Evolutionary conservation across 2,329 filamentous ascomycete genomes (phyloP).

Genomic region (Rhinocladiella similis): DNA sequence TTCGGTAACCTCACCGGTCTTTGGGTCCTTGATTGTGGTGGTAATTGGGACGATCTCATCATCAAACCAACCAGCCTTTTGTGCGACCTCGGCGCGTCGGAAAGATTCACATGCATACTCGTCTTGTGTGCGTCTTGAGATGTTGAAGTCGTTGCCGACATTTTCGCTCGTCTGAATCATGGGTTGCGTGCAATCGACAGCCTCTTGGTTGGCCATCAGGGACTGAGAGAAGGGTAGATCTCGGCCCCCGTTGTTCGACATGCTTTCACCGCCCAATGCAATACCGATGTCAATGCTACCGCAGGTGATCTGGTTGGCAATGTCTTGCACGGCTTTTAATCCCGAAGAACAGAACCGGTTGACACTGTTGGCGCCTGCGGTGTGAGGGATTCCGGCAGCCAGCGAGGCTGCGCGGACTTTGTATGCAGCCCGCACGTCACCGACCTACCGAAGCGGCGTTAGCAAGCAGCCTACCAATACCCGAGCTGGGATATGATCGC

Average conservation of each 20-base stretch:
- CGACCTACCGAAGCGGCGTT: constrained; percentile 55
- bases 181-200: constrained; percentile 82
- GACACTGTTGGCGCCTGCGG: constrained; percentile 73
- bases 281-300: constrained; percentile 86
- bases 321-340: constrained; percentile 91
- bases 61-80: constrained; percentile 87
- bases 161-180: constrained; percentile 99
- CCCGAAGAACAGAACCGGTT: constrained; percentile 98
- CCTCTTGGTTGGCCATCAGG: constrained; percentile 73
- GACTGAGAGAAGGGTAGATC: constrained; percentile 77
- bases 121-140: constrained; percentile 79
- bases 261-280: constrained; percentile 84
- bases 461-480: too few relatives aligned
- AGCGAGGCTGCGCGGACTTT: constrained; percentile 85
- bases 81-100: constrained; percentile 80
- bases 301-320: constrained; percentile 78
- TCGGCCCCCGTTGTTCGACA: constrained; percentile 65
- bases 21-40: constrained; percentile 78
- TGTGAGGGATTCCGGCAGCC: constrained; percentile 91
- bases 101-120: constrained; percentile 84
- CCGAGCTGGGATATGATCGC: neutral
- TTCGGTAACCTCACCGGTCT: constrained; percentile 74
- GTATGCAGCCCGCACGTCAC: constrained; percentile 83
- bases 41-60: constrained; percentile 92
- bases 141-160: constrained; percentile 84